These are phyloP conservation scores for Balamuthia mandrillaris DNA, from an alignment of 208 protist species.

Conservation along the genomic window DNA sequence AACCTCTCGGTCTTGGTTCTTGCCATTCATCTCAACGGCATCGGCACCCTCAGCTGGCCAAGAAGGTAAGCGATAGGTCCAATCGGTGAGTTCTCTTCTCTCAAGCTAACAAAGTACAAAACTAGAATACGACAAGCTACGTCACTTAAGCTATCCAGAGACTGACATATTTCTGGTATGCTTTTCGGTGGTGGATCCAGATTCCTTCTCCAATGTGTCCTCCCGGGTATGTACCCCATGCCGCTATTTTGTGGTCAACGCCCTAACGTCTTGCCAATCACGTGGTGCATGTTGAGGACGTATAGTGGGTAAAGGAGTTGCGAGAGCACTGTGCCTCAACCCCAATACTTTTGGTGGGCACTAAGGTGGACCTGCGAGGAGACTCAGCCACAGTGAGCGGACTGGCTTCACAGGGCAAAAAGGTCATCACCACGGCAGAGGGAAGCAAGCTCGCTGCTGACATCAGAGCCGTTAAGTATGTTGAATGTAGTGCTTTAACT, in stretches of 20 bases:
- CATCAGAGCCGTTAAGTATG: neutral
- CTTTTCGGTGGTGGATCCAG: neutral
- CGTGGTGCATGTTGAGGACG: neutral
- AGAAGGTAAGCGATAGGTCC: neutral
- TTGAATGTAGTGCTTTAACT: constrained; percentile 5
- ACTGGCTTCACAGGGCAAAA: neutral
- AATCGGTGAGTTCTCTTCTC: neutral
- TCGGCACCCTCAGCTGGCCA: neutral
- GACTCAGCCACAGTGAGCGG: neutral
- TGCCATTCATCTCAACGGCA: neutral
- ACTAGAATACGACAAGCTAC: constrained; percentile 25
- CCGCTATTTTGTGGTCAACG: neutral
- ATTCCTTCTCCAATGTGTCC: constrained; percentile 1
- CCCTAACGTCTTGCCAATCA: neutral
- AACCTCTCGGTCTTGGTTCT: no score
- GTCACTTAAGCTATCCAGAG: constrained; percentile 12
- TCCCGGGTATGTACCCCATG: neutral
- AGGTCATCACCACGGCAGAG: neutral
- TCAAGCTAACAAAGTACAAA: neutral
- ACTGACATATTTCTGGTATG: constrained; percentile 11
- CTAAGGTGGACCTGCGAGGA: neutral
- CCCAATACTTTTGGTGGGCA: neutral
- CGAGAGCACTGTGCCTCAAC: neutral
- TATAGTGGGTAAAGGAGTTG: constrained; percentile 2
- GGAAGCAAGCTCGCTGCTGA: neutral